phyloP scores from a whole-genome alignment of 306 rosid species.

The Cucurbita argyrosperma region DNA sequence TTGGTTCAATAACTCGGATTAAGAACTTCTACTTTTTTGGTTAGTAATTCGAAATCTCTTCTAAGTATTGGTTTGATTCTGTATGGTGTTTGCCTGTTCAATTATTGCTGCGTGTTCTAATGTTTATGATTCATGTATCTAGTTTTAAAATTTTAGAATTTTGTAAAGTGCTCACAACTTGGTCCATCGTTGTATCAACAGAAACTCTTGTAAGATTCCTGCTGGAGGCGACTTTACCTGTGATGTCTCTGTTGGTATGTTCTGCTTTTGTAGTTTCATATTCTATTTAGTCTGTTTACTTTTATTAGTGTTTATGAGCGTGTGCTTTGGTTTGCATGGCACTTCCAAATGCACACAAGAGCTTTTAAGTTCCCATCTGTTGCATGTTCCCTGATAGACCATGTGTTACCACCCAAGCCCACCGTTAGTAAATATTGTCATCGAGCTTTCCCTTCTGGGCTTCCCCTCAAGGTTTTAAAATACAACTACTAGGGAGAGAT shows the following conservation, averaged over 20 bases:
- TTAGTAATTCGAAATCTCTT: conserved; percentile 18
- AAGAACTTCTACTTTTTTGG: conserved; percentile 43
- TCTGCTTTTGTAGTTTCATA: not conserved
- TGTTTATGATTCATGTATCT: not conserved
- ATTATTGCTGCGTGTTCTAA: not conserved
- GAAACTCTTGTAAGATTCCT: conserved; percentile 46
- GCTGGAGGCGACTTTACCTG: conserved; percentile 43
- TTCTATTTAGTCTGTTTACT: not conserved
- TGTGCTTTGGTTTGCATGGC: not conserved
- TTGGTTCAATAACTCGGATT: conserved; percentile 52
- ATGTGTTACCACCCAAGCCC: no score
- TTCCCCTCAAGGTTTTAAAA: no score
- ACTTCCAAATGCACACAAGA: not conserved
- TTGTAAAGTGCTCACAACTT: conserved; percentile 11
- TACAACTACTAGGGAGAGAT: no score
- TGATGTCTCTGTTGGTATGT: conserved; percentile 46
- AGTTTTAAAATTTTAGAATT: not conserved
- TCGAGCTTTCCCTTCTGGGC: no score
- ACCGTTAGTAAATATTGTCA: no score
- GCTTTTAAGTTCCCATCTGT: not conserved
- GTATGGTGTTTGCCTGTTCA: not conserved
- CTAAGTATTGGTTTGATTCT: not conserved
- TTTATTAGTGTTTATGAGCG: no score
- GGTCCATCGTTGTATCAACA: conserved; percentile 18
- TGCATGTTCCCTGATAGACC: not conserved